phyloP scores from a whole-genome alignment of 1,284 basidiomycete species.

The Leucoagaricus sp. region DNA sequence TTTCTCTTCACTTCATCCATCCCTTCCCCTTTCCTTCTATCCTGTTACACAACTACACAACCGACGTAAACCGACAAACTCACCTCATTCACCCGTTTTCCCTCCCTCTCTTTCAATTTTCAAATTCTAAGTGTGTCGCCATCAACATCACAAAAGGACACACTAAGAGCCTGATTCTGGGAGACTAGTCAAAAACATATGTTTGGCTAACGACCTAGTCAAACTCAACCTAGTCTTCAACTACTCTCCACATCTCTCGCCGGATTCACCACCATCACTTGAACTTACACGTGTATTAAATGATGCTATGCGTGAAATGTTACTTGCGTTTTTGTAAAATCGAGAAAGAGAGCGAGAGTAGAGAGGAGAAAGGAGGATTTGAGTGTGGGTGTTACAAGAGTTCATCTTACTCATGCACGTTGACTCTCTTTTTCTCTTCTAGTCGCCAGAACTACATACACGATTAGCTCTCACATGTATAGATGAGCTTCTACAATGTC shows the following conservation, averaged over 20 bases:
- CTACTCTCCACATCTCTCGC: constrained; percentile 81
- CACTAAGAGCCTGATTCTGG: no score
- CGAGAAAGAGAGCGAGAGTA: constrained; percentile 19
- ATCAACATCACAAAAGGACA: no score
- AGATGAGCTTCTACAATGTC: constrained; percentile 51
- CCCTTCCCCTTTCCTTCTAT: background rate
- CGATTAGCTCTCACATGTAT: constrained; percentile 59
- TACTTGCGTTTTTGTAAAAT: constrained; percentile 62
- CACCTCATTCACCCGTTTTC: constrained; percentile 4
- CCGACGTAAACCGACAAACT: constrained; percentile 1
- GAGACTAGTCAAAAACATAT: no score
- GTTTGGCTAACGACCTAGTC: constrained; percentile 73
- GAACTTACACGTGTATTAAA: constrained; percentile 64
- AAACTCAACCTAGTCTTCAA: constrained; percentile 85
- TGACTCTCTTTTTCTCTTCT: constrained; percentile 1
- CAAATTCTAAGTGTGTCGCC: no score
- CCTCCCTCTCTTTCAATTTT: constrained; percentile 24
- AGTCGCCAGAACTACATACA: constrained; percentile 62
- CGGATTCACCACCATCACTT: constrained; percentile 68
- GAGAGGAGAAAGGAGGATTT: constrained; percentile 27
- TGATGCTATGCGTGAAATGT: constrained; percentile 66
- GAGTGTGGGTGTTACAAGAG: constrained; percentile 20
- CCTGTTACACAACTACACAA: no score
- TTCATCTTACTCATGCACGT: constrained; percentile 5
- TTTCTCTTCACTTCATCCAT: constrained; percentile 23